Evolutionary conservation across 83 land plant genomes (phyloP).

Genomic region (Picea abies): DNA sequence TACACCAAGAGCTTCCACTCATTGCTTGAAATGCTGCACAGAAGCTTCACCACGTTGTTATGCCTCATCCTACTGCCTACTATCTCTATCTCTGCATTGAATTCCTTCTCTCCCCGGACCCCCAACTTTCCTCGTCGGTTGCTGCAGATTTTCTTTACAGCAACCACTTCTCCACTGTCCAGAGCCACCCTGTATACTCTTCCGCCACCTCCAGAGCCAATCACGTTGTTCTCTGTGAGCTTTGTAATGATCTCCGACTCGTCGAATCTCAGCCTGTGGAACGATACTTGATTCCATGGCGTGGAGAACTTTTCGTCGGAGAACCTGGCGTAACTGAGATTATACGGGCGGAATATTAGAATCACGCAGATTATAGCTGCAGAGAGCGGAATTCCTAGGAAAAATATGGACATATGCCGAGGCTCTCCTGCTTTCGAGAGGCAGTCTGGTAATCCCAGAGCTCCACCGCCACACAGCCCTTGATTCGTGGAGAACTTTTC

Average conservation of each 20-base stretch:
- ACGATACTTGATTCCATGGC: slow-evolving; percentile 41
- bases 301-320: slow-evolving; percentile 23
- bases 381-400: slow-evolving; percentile 36
- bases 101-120: background rate
- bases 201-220: slow-evolving; percentile 62
- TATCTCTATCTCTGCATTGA: background rate
- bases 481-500: slow-evolving; percentile 25
- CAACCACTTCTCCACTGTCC: slow-evolving; percentile 47
- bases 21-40: background rate
- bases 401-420: slow-evolving; percentile 30
- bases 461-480: background rate
- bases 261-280: slow-evolving; percentile 38
- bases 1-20: background rate
- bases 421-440: background rate
- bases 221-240: slow-evolving; percentile 49
- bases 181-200: slow-evolving; percentile 62
- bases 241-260: slow-evolving; percentile 44
- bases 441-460: background rate
- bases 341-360: slow-evolving; percentile 8
- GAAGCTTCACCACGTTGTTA: background rate
- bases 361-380: slow-evolving; percentile 23
- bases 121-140: slow-evolving; percentile 9
- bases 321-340: slow-evolving; percentile 10
- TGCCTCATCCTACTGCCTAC: background rate
- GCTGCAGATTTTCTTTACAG: slow-evolving; percentile 61